phyloP scores from a whole-genome alignment of 768 basidiomycete species.

The Phanerochaete carnosa region DNA sequence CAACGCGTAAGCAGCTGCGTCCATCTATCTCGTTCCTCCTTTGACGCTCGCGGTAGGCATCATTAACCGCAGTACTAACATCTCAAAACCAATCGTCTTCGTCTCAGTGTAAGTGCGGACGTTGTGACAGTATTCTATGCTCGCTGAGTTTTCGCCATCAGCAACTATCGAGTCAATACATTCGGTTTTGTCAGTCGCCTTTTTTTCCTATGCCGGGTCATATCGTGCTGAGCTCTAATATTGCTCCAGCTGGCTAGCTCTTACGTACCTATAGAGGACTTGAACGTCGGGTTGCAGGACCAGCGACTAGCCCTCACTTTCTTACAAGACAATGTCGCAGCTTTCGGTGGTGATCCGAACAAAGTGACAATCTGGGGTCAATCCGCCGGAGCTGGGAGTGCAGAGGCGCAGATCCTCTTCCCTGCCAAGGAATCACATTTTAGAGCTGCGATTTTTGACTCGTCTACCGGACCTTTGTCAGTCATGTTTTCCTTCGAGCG shows the following conservation, averaged over 20 bases:
- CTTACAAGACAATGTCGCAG: conserved; percentile 58
- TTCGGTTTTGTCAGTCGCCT: conserved; percentile 49
- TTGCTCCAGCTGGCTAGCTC: conserved; percentile 42
- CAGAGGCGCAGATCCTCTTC: conserved; percentile 44
- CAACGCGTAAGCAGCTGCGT: conserved; percentile 47
- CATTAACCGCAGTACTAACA: conserved; percentile 42
- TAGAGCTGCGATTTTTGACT: conserved; percentile 51
- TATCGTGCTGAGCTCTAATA: conserved; percentile 17
- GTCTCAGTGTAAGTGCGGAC: conserved; percentile 31
- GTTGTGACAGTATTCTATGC: background rate
- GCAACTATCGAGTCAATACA: conserved; percentile 56
- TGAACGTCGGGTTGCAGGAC: conserved; percentile 42
- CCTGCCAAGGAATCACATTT: conserved; percentile 37
- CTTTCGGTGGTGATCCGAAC: conserved; percentile 41
- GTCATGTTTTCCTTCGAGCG: background rate
- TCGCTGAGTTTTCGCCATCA: conserved; percentile 19
- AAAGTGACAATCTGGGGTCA: conserved; percentile 58
- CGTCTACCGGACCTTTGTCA: conserved; percentile 52
- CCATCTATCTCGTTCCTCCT: background rate
- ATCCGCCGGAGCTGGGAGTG: conserved; percentile 54
- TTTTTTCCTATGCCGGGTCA: background rate
- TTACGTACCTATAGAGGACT: conserved; percentile 41
- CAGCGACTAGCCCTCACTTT: conserved; percentile 57
- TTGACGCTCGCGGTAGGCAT: conserved; percentile 35
- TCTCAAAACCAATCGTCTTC: conserved; percentile 51